Evolutionary conservation across 306 rosid genomes (phyloP), one percentile per base, ranked within the genome.

Genomic region (Gillenia trifoliata): DNA sequence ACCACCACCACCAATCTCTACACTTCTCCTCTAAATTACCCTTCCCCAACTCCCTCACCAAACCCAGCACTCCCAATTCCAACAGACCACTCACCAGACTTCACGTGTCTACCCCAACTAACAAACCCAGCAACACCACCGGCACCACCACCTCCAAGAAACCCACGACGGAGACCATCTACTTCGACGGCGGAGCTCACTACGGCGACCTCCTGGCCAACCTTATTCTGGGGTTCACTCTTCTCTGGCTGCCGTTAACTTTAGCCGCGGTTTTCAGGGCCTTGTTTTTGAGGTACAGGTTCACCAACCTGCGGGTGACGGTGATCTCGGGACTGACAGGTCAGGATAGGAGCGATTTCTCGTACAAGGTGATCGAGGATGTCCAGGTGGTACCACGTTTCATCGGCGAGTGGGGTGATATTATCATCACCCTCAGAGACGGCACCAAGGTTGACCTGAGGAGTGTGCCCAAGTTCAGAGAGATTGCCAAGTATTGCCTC

Each of bases 161-260:
- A 19, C 86, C 86, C 75, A 25, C 79, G 22, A 76, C 81, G 31
- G 98, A 94, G 71, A 83, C 83, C 50, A 45, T 94, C 40, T 94
- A 83, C 88, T 91, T 94, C 86, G 98, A 94, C 87, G 97, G 98
- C 0, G 98, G 98, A n/a, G 92, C 96, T 34, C 98, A 91, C 83
- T 90, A 88, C 61, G 96, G 98, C 0, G 97, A 94, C 78, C 95
- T 94, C 0, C 15, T 78, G 0, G 87, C 94, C 1, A 93, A 93
- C 73, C 90, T 93, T 0, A 6, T 90, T 0, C 90, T 93, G 4
- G 96, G 96, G 1, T 91, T 91, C 85, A 93, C 96, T n/a, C 93
- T 93, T 1, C 26, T 93, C 0, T 94, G 98, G 97, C 86, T 94
- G 0, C 97, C 97, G 1, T 71, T 94, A 4, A 94, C 97, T 15